Evolutionary conservation across 2,329 filamentous ascomycete genomes (phyloP).

Genomic region (Beauveria bassiana): DNA sequence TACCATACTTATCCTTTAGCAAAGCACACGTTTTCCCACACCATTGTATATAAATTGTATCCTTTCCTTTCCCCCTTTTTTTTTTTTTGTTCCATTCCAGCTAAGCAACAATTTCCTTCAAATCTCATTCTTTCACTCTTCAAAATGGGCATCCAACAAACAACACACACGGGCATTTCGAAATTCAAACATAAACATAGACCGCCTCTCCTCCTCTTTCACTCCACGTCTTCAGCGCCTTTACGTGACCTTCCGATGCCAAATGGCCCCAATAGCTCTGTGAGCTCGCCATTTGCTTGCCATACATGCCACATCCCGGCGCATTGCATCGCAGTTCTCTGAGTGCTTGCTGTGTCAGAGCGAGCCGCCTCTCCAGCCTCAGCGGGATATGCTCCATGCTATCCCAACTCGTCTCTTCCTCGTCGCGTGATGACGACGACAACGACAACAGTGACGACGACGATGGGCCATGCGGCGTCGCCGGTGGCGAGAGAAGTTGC

Average conservation of each 20-base stretch:
- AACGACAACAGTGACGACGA: too few relatives aligned
- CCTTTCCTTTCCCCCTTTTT: not conserved
- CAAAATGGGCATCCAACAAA: not conserved
- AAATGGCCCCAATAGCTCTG: not conserved
- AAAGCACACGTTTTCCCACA: too few relatives aligned
- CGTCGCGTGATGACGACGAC: too few relatives aligned
- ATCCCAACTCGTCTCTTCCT: not conserved
- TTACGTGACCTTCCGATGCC: not conserved
- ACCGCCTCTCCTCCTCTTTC: not conserved
- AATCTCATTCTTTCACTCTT: too few relatives aligned
- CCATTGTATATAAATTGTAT: too few relatives aligned
- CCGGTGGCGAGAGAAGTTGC: not conserved
- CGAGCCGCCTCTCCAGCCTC: not conserved
- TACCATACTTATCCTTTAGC: too few relatives aligned
- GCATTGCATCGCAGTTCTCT: conserved; percentile 4
- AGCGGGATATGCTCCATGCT: not conserved
- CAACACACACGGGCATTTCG: too few relatives aligned
- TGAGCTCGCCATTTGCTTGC: not conserved
- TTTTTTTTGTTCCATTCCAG: not conserved
- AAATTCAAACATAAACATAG: not conserved
- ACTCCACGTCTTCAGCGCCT: not conserved
- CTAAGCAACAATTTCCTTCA: too few relatives aligned
- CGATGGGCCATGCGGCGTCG: not conserved
- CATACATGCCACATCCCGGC: not conserved
- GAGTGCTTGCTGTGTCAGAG: not conserved